Evolutionary conservation across 495 filamentous ascomycete species (phyloP), one percentile per base, ranked within the genome.

Genomic region (Aspergillus coremiiformis): DNA sequence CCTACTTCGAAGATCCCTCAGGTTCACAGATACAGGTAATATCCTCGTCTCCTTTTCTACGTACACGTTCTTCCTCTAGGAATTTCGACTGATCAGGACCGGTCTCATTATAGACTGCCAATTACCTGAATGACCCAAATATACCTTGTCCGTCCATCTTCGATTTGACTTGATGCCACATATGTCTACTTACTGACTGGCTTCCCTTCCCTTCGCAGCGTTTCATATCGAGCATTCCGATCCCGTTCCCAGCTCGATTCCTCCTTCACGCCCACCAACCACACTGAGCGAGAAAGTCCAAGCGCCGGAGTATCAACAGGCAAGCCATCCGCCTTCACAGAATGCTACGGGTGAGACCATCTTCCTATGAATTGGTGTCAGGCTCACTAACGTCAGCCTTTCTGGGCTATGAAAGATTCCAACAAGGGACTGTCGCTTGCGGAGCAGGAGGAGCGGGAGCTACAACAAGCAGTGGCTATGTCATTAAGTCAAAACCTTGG

Each of bases 191-290:
- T 30, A 53, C 49, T 54, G 42, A 56, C 33, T 47, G 21, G 23
- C 24, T 54, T 26, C 35, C 9, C 20, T 46, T 26, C 35, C 9
- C 20, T 46, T 54, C 44, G 44, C 24, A 85, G 81, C 76, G 17
- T 83, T 84, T 58, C 70, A 76, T 39, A 80, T 81, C 48, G 74
- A 82, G 52, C 68, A 74, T 23, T 64, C 78, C 49, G 80, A 85
- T 51, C 65, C 72, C 45, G 62, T 66, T 5, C 62, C 71, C 24
- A 59, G 71, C 20, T 74, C 77, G n/a, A 15, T 44, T 15, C 78
- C 83, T 42, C 83, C 82, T 0, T 84, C 87, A 10, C 81, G 86
- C 45, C 86, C 86, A 42, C 84, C 86, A 1, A 89, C 86, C 7
- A 68, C 83, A 63, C 69, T 79, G 4, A 84, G 81, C 23, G 67